phyloP scores from a whole-genome alignment of 176 grass and related monocot genomes.

The Avena eriantha region DNA sequence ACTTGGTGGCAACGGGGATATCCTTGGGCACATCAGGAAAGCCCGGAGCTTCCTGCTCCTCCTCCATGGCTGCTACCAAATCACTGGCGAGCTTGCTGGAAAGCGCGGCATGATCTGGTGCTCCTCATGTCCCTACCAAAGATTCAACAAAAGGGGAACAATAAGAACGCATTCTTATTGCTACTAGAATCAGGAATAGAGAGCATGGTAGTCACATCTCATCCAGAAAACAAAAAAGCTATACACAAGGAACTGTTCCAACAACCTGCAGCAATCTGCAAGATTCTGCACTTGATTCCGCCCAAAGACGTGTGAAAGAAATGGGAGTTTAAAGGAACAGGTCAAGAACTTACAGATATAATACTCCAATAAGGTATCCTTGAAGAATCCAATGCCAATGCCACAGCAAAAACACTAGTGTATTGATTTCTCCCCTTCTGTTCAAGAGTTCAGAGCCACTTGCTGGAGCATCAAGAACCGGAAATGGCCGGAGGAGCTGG shows the following conservation, averaged over 20 bases:
- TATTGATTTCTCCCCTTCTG: background rate
- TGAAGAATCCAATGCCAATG: conserved; percentile 47
- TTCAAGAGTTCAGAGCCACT: background rate
- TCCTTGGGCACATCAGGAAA: conserved; percentile 63
- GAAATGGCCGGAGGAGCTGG: conserved; percentile 24
- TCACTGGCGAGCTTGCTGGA: conserved; percentile 49
- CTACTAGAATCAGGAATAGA: background rate
- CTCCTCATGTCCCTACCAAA: conserved; percentile 52
- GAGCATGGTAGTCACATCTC: conserved; percentile 43
- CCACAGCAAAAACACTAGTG: background rate
- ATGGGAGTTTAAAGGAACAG: background rate
- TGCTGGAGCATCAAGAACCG: conserved; percentile 36
- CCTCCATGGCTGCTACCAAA: conserved; percentile 73
- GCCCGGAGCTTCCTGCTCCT: conserved; percentile 45
- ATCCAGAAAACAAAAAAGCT: conserved; percentile 31
- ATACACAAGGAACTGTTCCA: background rate
- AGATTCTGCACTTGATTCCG: conserved; percentile 41
- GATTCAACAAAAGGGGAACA: conserved; percentile 28
- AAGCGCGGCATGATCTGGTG: conserved; percentile 38
- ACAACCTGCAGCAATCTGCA: conserved; percentile 27
- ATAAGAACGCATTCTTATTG: conserved; percentile 16
- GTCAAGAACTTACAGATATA: conserved; percentile 28
- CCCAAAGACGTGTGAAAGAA: conserved; percentile 17
- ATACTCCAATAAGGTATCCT: conserved; percentile 15
- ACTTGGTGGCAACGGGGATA: conserved; percentile 64